phyloP scores from a whole-genome alignment of 352 stramenopile genomes.

The Plasmopara viticola region DNA sequence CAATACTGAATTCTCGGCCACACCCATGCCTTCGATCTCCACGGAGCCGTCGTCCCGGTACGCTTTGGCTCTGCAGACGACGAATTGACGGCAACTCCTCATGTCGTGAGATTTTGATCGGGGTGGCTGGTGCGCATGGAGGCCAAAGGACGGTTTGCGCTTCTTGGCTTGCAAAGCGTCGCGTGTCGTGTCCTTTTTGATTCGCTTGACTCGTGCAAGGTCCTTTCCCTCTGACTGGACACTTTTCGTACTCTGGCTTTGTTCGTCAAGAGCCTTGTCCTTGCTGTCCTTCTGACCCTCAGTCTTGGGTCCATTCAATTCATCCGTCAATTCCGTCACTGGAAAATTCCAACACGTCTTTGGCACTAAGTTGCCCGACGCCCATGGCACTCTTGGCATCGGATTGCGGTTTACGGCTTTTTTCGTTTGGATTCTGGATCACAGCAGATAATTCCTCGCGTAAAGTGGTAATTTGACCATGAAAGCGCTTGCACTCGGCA shows the following conservation, averaged over 20 bases:
- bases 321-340: neutral
- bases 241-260: neutral
- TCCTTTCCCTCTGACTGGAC: conserved; percentile 8
- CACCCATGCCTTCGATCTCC: conserved; percentile 18
- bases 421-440: conserved; percentile 82
- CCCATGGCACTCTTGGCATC: conserved; percentile 29
- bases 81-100: conserved; percentile 32
- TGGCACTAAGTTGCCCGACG: neutral
- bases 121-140: conserved; percentile 33
- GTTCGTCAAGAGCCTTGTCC: neutral
- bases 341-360: neutral
- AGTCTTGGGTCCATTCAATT: neutral
- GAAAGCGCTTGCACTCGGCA: conserved; percentile 55
- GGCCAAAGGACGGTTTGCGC: conserved; percentile 25
- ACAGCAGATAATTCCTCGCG: conserved; percentile 66
- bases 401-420: conserved; percentile 69
- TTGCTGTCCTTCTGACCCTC: neutral
- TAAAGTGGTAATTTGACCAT: conserved; percentile 50
- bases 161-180: conserved; percentile 20
- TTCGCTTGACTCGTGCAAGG: neutral
- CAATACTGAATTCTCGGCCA: conserved; percentile 9
- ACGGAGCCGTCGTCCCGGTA: conserved; percentile 29
- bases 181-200: conserved; percentile 6
- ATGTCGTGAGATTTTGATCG: conserved; percentile 60
- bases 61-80: conserved; percentile 37